Conservation (phyloP, 305 asterid genomes). For the Withania somnifera region DNA sequence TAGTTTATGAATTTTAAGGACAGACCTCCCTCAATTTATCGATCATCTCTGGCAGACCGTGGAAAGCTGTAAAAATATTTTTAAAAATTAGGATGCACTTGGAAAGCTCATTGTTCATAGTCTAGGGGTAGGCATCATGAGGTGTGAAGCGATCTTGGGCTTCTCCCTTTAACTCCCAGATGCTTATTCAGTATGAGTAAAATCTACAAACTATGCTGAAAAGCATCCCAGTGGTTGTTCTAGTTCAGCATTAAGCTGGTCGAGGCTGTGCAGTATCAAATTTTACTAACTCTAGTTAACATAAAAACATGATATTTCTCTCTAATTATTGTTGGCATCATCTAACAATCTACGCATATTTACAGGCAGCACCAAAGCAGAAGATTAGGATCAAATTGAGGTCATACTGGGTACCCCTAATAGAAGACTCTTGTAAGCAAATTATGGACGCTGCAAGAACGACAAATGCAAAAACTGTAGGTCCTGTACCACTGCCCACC, state of each 20-base stretch:
- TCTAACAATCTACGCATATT: conserved; percentile 5
- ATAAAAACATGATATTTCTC: not conserved
- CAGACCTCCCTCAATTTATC: too few species aligned
- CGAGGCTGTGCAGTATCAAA: not conserved
- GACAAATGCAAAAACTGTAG: conserved; percentile 84
- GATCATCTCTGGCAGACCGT: too few species aligned
- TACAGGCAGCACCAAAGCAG: conserved; percentile 79
- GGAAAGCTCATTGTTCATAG: not conserved
- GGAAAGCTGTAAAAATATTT: too few species aligned
- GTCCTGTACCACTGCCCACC: conserved; percentile 93
- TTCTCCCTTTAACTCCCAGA: not conserved
- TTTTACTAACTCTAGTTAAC: not conserved
- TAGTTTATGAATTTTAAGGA: not conserved
- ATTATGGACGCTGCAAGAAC: conserved; percentile 80
- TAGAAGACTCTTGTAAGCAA: conserved; percentile 83
- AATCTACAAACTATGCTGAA: not conserved
- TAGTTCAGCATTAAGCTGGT: not conserved
- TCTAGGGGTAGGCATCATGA: not conserved
- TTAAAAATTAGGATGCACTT: not conserved
- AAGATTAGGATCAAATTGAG: conserved; percentile 80
- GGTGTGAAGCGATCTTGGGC: not conserved
- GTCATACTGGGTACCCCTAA: conserved; percentile 87
- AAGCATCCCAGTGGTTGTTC: not conserved
- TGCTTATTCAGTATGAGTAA: not conserved
- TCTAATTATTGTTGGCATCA: not conserved